Evolutionary conservation across 768 basidiomycete genomes (phyloP).

Genomic region (Lentinula raphanica): DNA sequence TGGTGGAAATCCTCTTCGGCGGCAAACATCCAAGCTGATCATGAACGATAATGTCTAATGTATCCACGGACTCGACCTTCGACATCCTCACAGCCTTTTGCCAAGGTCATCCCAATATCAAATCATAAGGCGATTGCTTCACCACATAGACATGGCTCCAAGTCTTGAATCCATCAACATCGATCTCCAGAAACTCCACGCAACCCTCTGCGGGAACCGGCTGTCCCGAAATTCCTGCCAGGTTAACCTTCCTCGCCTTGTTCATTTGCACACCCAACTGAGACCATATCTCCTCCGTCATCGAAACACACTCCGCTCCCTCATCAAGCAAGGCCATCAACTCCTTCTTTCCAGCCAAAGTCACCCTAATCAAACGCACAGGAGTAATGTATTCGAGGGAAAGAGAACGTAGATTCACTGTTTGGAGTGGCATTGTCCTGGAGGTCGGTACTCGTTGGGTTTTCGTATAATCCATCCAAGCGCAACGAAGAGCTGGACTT

Average conservation of each 20-base stretch:
- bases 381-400: too few relatives aligned
- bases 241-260: conserved; percentile 8
- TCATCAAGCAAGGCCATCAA: too few relatives aligned
- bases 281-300: neutral
- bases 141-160: conserved; percentile 21
- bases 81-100: conserved; percentile 12
- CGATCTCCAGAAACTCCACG: conserved; percentile 11
- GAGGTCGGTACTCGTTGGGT: too few relatives aligned
- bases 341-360: too few relatives aligned
- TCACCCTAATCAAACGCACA: too few relatives aligned
- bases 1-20: too few relatives aligned
- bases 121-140: conserved; percentile 12
- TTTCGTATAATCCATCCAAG: too few relatives aligned
- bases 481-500: too few relatives aligned
- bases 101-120: conserved; percentile 12
- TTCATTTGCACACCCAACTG: conserved; percentile 13
- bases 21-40: neutral
- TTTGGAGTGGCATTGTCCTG: too few relatives aligned
- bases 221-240: conserved; percentile 20
- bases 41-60: neutral
- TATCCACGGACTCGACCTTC: conserved; percentile 6
- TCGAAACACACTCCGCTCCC: too few relatives aligned
- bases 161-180: conserved; percentile 14
- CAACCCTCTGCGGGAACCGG: conserved; percentile 5
- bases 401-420: too few relatives aligned